Base-by-base conservation (phyloP, 2,329 filamentous ascomycete genomes). In the Cercospora zeae-maydis region DNA sequence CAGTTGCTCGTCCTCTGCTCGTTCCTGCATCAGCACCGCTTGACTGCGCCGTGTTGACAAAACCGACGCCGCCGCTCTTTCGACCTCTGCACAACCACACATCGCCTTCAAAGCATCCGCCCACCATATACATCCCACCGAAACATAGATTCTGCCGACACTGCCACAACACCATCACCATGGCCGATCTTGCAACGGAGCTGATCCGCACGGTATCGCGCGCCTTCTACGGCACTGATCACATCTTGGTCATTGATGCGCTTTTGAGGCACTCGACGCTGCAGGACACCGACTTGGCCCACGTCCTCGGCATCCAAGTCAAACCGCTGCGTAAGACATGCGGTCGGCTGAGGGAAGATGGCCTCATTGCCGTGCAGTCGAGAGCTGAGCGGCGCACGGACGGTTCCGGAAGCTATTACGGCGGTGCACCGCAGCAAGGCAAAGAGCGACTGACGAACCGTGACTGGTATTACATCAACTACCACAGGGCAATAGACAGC, bases 381-480 rank as follows among this genome's bases (percentile, higher is more conserved):
- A 73, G 75, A 34, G 67, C 68, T 1, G 74, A 75, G 62, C 72
- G 72, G 14, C 67, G 73, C 4, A 74, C 73, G 21, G 75, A 76
- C 61, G 73, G 71, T 52, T 70, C 66, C 16, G 66, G 64, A 16
- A 64, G 66, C 21, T 67, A 64, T 52, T 69, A 67, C 64, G 66
- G 66, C 52, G 52, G 64, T 59, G 69, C 67, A 49, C 64, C 66
- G 39, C 61, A 70, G 60, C 63, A 67, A 30, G 71, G 70, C 30
- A 75, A 75, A 51, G 73, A 76, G 59, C 69, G 75, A n/a, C 56
- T 74, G 24, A 72, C 70, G 31, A 68, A 74, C 74, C 86, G 91
- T 71, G 96, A 93, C 66, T 99, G 96, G 83, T 99, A 96, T 80
- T 99, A 91, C 78, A 93, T 99, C 75, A 93, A 97, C 75, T 96